Conservation (phyloP, 352 stramenopile species). For the Phytophthora cryptogea region DNA sequence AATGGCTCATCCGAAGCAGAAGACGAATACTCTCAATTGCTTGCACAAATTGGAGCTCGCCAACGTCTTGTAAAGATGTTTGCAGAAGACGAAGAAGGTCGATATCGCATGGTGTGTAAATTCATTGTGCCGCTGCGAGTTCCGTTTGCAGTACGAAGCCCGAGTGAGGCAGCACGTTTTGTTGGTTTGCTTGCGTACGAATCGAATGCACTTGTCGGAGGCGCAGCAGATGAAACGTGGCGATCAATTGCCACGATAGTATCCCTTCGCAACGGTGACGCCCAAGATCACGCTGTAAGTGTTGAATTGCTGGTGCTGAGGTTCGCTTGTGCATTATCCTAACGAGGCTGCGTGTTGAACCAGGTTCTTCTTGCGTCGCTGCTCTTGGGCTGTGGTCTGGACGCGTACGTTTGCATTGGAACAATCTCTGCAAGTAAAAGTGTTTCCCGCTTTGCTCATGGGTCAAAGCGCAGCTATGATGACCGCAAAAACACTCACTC, state of each 20-base stretch:
- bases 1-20: background rate
- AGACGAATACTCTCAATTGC: constrained; percentile 31
- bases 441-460: constrained; percentile 22
- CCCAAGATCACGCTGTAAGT: constrained; percentile 80
- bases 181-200: constrained; percentile 81
- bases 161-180: constrained; percentile 86
- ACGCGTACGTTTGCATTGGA: constrained; percentile 89
- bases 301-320: background rate
- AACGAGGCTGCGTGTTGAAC: background rate
- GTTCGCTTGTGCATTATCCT: background rate
- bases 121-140: constrained; percentile 72
- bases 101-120: constrained; percentile 86
- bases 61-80: constrained; percentile 82
- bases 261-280: constrained; percentile 73
- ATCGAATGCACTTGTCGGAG: constrained; percentile 53
- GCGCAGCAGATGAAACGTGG: constrained; percentile 74
- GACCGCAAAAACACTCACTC: constrained; percentile 9
- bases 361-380: constrained; percentile 86
- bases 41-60: constrained; percentile 14
- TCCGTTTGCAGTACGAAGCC: constrained; percentile 55
- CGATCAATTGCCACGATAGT: constrained; percentile 73
- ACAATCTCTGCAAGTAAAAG: constrained; percentile 52
- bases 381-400: constrained; percentile 87
- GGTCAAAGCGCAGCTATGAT: constrained; percentile 21
- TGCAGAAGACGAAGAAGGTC: constrained; percentile 86